Evolutionary conservation across 1,139 yeast species (phyloP).

Genomic region (Kodamaea suecica): DNA sequence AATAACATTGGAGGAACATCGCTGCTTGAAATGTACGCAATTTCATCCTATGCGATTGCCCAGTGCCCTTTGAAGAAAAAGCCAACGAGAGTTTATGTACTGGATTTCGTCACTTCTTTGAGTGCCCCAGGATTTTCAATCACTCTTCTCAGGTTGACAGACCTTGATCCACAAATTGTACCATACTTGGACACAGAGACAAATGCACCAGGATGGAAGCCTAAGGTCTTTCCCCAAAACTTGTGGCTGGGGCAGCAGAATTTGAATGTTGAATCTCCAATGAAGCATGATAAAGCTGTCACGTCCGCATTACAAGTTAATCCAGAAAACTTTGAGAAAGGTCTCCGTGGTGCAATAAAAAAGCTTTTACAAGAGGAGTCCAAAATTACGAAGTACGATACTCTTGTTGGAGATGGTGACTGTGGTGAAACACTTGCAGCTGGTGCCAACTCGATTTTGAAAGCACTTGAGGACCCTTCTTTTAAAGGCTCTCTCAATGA

Average conservation of each 20-base stretch:
- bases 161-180: constrained; percentile 34
- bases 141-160: constrained; percentile 66
- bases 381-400: constrained; percentile 77
- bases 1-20: constrained; percentile 89
- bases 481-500: constrained; percentile 41
- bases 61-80: constrained; percentile 47
- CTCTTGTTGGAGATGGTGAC: constrained; percentile 94
- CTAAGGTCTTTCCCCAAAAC: constrained; percentile 26
- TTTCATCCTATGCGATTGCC: constrained; percentile 47
- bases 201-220: constrained; percentile 81
- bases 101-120: constrained; percentile 80
- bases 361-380: constrained; percentile 62
- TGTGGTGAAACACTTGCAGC: constrained; percentile 88
- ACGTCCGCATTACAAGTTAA: constrained; percentile 43
- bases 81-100: constrained; percentile 66
- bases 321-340: constrained; percentile 31
- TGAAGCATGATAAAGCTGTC: constrained; percentile 19
- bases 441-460: constrained; percentile 73
- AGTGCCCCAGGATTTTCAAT: constrained; percentile 90
- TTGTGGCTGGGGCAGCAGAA: constrained; percentile 25
- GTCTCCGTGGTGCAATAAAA: constrained; percentile 50
- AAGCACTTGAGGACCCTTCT: constrained; percentile 44
- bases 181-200: constrained; percentile 64
- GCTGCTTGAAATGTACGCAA: constrained; percentile 66
- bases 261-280: constrained; percentile 31